Evolutionary conservation across 2,329 filamentous ascomycete genomes (phyloP), one percentile per base, ranked within the genome.

Genomic region (Colletotrichum lini): DNA sequence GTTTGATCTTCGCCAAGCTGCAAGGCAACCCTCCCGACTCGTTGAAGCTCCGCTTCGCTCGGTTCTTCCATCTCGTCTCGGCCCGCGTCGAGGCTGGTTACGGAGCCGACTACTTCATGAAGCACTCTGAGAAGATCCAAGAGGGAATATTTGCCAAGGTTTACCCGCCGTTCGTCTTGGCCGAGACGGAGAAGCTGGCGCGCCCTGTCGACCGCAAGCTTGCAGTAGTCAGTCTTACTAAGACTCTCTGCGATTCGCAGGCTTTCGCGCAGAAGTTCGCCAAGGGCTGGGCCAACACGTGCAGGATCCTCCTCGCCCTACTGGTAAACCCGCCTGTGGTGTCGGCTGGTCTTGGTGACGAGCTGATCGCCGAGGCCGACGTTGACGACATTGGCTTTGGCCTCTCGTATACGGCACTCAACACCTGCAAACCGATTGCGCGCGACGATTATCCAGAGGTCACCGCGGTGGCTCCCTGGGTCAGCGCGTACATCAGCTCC

Each of bases 311-410:
- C 70, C 88, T 99, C 52, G 94, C 96, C 76, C 88, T 98, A 16
- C 88, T 99, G 9, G 92, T 96, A 79, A 97, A 98, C 82, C 94
- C 96, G 35, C 95, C 96, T 2, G 83, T 85, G 45, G 89, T 96
- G 5, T 84, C 88, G 8, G 83, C 85, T 18, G 89, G 92, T 1
- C 84, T 88, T 45, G 91, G 92, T 68, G 92, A 94, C 74, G 94
- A 97, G 75, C 84, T 94, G 61, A 92, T 97, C 73, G 89, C 91
- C 13, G 96, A 98, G 79, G 92, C 94, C 3, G 96, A 98, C 77
- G 93, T 98, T 35, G 96, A 99, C 77, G 96, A 99, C 80, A 91
- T 98, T 75, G 92, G 94, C 38, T 99, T 99, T 78, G 96, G 96
- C 35, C 91, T 98, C 74, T 96, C 95, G 10, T 99, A 97, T 83